Evolutionary conservation across 148 eudicot genomes (phyloP).

Genomic region (Polygonum maritimum): DNA sequence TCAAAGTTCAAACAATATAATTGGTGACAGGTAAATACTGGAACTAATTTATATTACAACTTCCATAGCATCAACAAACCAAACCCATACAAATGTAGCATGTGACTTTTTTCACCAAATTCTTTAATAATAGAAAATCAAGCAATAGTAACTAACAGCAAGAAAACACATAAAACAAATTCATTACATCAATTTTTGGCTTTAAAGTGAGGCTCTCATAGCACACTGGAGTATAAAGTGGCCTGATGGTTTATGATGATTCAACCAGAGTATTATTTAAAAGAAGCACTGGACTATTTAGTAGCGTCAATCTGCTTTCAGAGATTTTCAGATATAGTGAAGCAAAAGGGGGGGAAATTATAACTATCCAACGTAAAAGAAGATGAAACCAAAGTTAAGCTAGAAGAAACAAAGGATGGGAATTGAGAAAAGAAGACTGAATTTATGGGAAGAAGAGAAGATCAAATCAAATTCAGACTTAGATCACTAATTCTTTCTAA

Average conservation of each 20-base stretch:
- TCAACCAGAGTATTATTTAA: not conserved
- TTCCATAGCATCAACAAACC: not conserved
- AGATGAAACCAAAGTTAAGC: not conserved
- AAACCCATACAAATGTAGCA: not conserved
- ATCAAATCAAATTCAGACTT: not conserved
- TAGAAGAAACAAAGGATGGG: not conserved
- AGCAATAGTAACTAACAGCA: not conserved
- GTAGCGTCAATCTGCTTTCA: too few species aligned
- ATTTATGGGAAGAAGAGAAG: not conserved
- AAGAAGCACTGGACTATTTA: not conserved
- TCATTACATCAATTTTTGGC: not conserved
- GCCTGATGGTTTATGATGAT: not conserved
- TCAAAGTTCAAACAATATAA: not conserved
- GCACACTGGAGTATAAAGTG: not conserved
- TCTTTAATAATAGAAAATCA: not conserved
- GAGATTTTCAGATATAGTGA: not conserved
- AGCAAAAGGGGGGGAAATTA: not conserved
- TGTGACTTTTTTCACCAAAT: not conserved
- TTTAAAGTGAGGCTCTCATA: not conserved
- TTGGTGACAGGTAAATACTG: not conserved
- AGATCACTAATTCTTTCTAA: not conserved
- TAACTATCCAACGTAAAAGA: not conserved
- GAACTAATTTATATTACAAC: not conserved
- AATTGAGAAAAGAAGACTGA: not conserved
- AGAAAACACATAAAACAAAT: not conserved